Base-by-base conservation (phyloP, 495 filamentous ascomycete genomes). In the Aspergillus homomorphus region DNA sequence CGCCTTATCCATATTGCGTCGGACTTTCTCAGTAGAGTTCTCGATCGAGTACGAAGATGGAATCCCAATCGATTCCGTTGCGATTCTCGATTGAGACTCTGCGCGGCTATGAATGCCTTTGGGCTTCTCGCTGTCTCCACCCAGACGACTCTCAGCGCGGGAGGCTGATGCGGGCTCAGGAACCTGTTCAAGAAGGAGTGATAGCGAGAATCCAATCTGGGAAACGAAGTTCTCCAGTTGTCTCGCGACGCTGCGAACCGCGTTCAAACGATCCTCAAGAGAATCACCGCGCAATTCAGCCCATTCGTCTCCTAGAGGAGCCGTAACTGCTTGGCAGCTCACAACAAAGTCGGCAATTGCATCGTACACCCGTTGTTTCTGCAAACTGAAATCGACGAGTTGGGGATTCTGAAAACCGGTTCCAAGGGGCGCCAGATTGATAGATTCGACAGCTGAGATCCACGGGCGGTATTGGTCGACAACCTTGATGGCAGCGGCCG, bases 261-360 rank as follows among this genome's bases (percentile, higher is more conserved):
- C 84, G 61, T 87, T 89, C 38, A 98, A 68, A 41, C 93, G 84
- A 59, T 92, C 90, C 60, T 96, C 93, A n/a, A 98, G 78, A 16
- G 92, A 89, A 66, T 93, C 90, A 3, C 91, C 91, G n/a, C 92
- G 85, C 14, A 89, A 75, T 63, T 95, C 91, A 20, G 92, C 84
- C 94, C 94, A 98, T 71, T 98, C 94, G 68, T 98, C 94, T 12
- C 87, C 89, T 26, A 98, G 76, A 33, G 95, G 93, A 15, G 90
- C 89, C 12, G 92, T 88, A 12, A 97, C 86, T 8, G 85, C 84
- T 70, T 98, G 93, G 68, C 91, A 96, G 55, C 87, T 84, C 19
- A 96, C 67, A 14, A 97, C 73, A 45, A 98, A 82, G 66, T 98
- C 94, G 45, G 90, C 91, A 58, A 96, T 88, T 20, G 89, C 87